phyloP scores from a whole-genome alignment of 139 green algal species.

The Chlamydomonas incerta region DNA sequence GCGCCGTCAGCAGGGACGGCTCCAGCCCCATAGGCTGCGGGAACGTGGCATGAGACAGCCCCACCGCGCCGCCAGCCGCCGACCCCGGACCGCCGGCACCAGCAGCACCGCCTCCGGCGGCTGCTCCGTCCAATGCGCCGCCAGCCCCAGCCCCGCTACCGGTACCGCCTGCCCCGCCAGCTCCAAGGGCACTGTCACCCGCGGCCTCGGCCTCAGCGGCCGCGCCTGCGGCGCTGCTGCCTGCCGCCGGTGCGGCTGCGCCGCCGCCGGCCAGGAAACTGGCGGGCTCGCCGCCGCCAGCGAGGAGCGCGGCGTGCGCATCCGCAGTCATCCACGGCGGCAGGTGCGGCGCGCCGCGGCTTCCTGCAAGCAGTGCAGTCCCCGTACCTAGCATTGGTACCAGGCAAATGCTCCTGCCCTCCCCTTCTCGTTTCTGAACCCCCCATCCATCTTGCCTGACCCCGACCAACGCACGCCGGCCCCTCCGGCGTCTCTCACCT shows the following conservation, averaged over 20 bases:
- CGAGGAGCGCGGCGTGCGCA: conserved; percentile 1
- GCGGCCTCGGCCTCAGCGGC: neutral
- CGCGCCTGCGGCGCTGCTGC: neutral
- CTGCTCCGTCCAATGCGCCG: neutral
- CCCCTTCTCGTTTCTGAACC: no score
- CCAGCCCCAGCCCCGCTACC: no score
- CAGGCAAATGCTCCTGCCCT: no score
- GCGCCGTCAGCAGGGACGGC: conserved; percentile 66
- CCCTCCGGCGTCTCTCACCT: no score
- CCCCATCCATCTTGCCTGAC: no score
- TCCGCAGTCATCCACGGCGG: conserved; percentile 62
- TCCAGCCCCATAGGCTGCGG: conserved; percentile 70
- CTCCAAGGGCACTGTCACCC: no score
- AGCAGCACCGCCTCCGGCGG: neutral
- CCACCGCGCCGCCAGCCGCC: neutral
- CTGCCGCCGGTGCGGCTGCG: neutral
- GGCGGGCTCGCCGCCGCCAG: neutral
- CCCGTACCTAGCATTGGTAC: no score
- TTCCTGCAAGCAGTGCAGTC: conserved; percentile 46
- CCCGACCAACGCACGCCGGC: neutral
- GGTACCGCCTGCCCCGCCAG: no score
- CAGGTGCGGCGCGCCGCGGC: conserved; percentile 62
- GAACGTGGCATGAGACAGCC: conserved; percentile 52
- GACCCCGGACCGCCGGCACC: neutral
- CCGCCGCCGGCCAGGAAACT: neutral